phyloP scores from a whole-genome alignment of 139 green algal species.

The Chlorella sp. region DNA sequence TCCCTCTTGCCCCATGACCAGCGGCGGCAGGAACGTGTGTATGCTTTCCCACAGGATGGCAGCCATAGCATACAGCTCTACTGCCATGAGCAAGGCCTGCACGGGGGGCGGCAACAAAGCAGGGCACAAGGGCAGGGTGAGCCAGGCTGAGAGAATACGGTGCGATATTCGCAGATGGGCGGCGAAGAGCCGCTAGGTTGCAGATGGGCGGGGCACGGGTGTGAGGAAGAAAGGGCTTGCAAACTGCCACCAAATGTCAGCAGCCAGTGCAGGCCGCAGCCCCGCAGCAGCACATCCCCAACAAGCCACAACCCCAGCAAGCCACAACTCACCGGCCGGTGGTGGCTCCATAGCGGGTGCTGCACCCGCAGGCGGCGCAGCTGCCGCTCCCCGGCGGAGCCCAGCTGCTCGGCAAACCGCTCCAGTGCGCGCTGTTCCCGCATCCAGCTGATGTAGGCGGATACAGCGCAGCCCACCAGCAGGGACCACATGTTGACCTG shows the following conservation, averaged over 20 bases:
- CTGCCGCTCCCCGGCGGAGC: neutral
- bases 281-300: too few relatives aligned
- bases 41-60: neutral
- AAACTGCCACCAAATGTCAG: too few relatives aligned
- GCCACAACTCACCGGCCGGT: neutral
- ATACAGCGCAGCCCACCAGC: neutral
- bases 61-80: neutral
- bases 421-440: neutral
- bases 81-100: neutral
- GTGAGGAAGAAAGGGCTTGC: too few relatives aligned
- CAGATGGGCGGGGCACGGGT: too few relatives aligned
- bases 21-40: neutral
- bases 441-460: neutral
- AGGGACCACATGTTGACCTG: neutral
- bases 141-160: too few relatives aligned
- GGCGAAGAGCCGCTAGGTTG: too few relatives aligned
- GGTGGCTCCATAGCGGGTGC: neutral
- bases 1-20: too few relatives aligned
- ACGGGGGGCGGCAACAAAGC: too few relatives aligned
- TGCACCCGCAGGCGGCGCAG: neutral
- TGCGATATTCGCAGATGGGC: too few relatives aligned
- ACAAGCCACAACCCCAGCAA: too few relatives aligned
- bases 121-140: too few relatives aligned
- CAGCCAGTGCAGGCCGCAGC: too few relatives aligned
- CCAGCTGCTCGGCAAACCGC: neutral